These are phyloP conservation scores for Excoecaria cochinchinensis DNA, from an alignment of 345 rosid genomes.

Conservation along the genomic window DNA sequence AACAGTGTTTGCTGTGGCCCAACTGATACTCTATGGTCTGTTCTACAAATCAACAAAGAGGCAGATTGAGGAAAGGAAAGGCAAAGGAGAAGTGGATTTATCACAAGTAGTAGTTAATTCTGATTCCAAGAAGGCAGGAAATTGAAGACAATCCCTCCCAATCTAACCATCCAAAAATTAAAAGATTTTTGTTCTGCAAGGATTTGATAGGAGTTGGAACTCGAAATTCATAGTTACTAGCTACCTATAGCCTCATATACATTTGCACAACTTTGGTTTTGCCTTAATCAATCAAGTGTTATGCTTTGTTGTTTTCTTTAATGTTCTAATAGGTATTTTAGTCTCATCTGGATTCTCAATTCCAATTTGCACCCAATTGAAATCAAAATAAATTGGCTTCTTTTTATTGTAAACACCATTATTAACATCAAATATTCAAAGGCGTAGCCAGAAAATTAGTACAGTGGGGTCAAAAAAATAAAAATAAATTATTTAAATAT, in stretches of 20 bases:
- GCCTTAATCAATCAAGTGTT: background rate
- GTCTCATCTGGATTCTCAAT: too few species aligned
- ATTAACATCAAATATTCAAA: too few species aligned
- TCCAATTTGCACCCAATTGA: background rate
- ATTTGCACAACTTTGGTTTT: background rate
- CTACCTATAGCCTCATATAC: too few species aligned
- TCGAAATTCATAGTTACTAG: too few species aligned
- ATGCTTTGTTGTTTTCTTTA: background rate
- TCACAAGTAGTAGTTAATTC: constrained; percentile 33
- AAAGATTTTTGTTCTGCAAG: background rate
- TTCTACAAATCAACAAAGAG: constrained; percentile 61
- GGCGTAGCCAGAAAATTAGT: too few species aligned
- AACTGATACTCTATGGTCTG: constrained; percentile 53
- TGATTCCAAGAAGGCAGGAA: constrained; percentile 1
- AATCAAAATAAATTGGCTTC: background rate
- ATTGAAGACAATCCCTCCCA: background rate
- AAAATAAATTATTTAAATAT: too few species aligned
- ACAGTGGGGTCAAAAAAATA: too few species aligned
- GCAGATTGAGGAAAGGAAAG: constrained; percentile 45
- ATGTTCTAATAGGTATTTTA: too few species aligned
- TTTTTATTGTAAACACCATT: too few species aligned
- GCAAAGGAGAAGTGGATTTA: constrained; percentile 34
- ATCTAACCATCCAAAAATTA: background rate
- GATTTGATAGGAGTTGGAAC: too few species aligned
- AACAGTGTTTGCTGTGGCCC: constrained; percentile 49